A percentile compares a stretch with the other conserved stretches of the same genome.
These are phyloP conservation scores for Melampsora abietis-canadensis DNA, from an alignment of 1,284 basidiomycete genomes.

Conservation along the genomic window DNA sequence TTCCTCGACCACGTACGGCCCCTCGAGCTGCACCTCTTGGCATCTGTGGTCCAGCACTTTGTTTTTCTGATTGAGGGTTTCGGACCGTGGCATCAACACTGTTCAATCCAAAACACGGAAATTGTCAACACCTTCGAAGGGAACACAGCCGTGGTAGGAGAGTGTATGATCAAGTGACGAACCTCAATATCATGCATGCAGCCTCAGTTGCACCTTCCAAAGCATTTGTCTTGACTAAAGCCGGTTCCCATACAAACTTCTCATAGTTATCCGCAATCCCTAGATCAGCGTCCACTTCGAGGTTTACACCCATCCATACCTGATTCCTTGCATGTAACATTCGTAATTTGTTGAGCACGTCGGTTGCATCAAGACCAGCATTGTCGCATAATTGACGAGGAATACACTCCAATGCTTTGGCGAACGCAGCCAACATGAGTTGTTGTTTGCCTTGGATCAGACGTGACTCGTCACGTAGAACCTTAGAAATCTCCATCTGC, in stretches of 20 bases:
- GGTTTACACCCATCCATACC: slow-evolving; percentile 78
- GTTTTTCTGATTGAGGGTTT: slow-evolving; percentile 66
- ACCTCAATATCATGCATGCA: slow-evolving; percentile 77
- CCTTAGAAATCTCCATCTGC: slow-evolving; percentile 92
- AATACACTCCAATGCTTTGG: slow-evolving; percentile 94
- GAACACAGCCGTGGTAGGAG: background rate
- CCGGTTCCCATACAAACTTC: slow-evolving; percentile 95
- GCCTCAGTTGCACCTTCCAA: slow-evolving; percentile 93
- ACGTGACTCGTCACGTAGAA: slow-evolving; percentile 82
- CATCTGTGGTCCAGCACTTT: slow-evolving; percentile 68
- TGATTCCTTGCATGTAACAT: slow-evolving; percentile 88
- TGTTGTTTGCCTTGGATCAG: slow-evolving; percentile 96
- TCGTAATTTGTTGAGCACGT: slow-evolving; percentile 92
- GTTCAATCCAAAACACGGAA: background rate
- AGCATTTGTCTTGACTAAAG: slow-evolving; percentile 91
- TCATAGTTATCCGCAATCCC: slow-evolving; percentile 94
- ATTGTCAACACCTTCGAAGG: no score
- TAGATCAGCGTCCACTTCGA: slow-evolving; percentile 79
- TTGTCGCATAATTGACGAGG: slow-evolving; percentile 98
- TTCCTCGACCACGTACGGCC: slow-evolving; percentile 75
- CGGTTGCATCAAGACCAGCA: slow-evolving; percentile 94
- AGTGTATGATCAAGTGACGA: slow-evolving; percentile 49
- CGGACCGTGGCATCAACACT: slow-evolving; percentile 92
- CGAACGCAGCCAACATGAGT: slow-evolving; percentile 89
- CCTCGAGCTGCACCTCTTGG: slow-evolving; percentile 78